A percentile compares a stretch with the other conserved stretches of the same genome.
phyloP scores from a whole-genome alignment of 805 yeast species.

The Suhomyces faveliae region DNA sequence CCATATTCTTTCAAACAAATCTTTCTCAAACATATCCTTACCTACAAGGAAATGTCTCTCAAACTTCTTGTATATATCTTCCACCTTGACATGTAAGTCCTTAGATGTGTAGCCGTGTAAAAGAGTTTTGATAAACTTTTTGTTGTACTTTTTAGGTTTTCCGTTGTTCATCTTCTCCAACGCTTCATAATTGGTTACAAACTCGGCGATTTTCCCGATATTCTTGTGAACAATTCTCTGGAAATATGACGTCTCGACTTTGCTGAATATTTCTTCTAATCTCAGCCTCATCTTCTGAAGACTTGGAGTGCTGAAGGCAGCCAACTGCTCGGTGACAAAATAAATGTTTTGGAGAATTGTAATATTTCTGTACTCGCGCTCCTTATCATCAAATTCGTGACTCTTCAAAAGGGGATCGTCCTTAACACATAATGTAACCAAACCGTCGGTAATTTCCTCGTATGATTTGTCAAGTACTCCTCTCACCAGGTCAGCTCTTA shows the following conservation, averaged over 20 bases:
- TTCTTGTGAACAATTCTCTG: constrained; percentile 39
- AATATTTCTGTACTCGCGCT: constrained; percentile 40
- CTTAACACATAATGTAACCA: constrained; percentile 33
- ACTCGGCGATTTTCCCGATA: constrained; percentile 66
- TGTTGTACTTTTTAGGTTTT: constrained; percentile 62
- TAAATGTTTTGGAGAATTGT: constrained; percentile 40
- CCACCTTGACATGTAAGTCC: constrained; percentile 56
- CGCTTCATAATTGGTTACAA: constrained; percentile 62
- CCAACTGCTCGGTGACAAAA: constrained; percentile 33
- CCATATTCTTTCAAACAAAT: constrained; percentile 65
- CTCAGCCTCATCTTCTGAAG: constrained; percentile 22
- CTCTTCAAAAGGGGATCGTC: constrained; percentile 46
- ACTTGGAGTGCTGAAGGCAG: constrained; percentile 23
- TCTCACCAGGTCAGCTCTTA: constrained; percentile 19
- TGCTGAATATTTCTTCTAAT: constrained; percentile 27
- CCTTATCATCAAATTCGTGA: constrained; percentile 44
- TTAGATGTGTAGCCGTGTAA: constrained; percentile 54
- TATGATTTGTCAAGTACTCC: constrained; percentile 31
- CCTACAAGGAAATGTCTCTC: constrained; percentile 50
- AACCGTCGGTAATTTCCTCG: constrained; percentile 30
- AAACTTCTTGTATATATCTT: constrained; percentile 54
- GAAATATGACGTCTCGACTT: constrained; percentile 32
- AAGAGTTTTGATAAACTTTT: constrained; percentile 56
- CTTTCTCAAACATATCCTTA: constrained; percentile 47
- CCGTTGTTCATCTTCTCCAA: constrained; percentile 49